phyloP scores from a whole-genome alignment of 2,329 filamentous ascomycete species.

The Ambrosiella cleistominuta region DNA sequence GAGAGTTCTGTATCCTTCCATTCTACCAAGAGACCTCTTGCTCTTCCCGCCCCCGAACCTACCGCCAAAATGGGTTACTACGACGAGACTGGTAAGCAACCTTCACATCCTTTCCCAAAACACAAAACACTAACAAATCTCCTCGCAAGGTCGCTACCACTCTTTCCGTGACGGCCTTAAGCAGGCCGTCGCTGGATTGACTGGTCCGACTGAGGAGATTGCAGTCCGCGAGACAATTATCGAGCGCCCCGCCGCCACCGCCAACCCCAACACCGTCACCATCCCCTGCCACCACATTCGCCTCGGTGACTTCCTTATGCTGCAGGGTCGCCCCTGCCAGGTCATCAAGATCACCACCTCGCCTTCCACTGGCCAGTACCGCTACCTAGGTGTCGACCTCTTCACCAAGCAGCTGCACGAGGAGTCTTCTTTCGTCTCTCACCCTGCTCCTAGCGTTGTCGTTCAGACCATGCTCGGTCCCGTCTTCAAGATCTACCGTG shows the following conservation, averaged over 20 bases:
- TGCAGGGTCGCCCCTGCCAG: constrained; percentile 97
- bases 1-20: constrained; percentile 11
- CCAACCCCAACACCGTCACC: constrained; percentile 66
- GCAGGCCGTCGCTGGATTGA: constrained; percentile 39
- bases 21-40: constrained; percentile 6
- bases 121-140: constrained; percentile 6
- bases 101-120: not conserved
- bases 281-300: constrained; percentile 99
- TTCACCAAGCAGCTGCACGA: constrained; percentile 99
- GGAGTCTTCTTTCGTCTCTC: constrained; percentile 94
- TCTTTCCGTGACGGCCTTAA: constrained; percentile 38
- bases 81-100: constrained; percentile 40
- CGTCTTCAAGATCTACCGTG: constrained; percentile 99
- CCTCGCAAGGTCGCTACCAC: constrained; percentile 35
- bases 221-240: constrained; percentile 29
- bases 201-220: constrained; percentile 27
- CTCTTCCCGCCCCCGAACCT: constrained; percentile 17
- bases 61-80: constrained; percentile 43
- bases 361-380: constrained; percentile 94
- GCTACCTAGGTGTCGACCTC: constrained; percentile 97
- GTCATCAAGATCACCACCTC: constrained; percentile 99
- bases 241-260: constrained; percentile 18
- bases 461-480: constrained; percentile 99
- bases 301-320: constrained; percentile 94
- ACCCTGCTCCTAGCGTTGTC: constrained; percentile 87